Evolutionary conservation across 2,329 filamentous ascomycete species (phyloP).

Genomic region (Tolypocladium guangdongense): DNA sequence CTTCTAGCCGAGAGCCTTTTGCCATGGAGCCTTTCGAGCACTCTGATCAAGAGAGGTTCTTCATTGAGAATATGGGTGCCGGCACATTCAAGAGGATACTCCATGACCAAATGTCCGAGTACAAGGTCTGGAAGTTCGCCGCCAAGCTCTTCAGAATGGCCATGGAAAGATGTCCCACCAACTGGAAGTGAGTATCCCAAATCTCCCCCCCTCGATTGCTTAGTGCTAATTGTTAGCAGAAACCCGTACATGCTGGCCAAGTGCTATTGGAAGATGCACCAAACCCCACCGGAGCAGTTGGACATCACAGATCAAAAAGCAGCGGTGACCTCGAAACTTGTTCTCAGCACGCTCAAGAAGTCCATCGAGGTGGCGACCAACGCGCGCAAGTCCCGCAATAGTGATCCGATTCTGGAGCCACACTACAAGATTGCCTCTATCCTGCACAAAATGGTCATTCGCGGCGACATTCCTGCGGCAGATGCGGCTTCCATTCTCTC

Average conservation of each 20-base stretch:
- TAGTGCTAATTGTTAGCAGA: conserved; percentile 21
- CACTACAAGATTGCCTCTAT: conserved; percentile 85
- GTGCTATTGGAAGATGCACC: conserved; percentile 54
- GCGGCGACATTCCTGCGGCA: conserved; percentile 34
- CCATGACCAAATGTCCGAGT: conserved; percentile 46
- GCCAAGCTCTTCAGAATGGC: conserved; percentile 45
- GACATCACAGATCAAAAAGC: conserved; percentile 29
- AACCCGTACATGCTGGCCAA: conserved; percentile 51
- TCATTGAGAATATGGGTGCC: conserved; percentile 38
- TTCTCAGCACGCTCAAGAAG: conserved; percentile 40
- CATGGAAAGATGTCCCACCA: conserved; percentile 39
- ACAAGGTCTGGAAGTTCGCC: conserved; percentile 52
- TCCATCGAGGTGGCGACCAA: conserved; percentile 38
- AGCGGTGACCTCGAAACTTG: conserved; percentile 20
- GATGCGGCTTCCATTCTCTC: conserved; percentile 42
- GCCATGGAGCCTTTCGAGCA: conserved; percentile 52
- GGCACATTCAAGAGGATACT: conserved; percentile 41
- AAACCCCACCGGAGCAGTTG: conserved; percentile 32
- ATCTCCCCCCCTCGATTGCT: neutral
- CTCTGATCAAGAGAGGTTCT: conserved; percentile 44
- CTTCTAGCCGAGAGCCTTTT: conserved; percentile 50
- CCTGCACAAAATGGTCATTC: conserved; percentile 66
- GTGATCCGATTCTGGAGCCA: conserved; percentile 76
- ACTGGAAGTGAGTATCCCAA: conserved; percentile 40
- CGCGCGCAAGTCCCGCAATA: conserved; percentile 44